A percentile compares a stretch with the other conserved stretches of the same genome.
Conservation (phyloP, 345 rosid species). For the Salix suchowensis region DNA sequence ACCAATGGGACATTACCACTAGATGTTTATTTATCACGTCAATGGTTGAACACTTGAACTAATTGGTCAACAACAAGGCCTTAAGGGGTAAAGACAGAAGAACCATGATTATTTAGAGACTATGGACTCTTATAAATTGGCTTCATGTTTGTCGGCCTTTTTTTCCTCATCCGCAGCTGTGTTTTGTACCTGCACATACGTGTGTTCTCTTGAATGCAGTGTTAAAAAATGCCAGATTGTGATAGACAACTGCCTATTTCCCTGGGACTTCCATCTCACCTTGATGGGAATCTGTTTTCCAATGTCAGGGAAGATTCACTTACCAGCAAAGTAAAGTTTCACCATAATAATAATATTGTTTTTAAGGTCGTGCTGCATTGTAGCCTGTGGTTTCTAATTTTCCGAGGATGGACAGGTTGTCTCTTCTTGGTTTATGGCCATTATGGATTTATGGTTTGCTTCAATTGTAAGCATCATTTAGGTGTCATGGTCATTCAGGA, state of each 20-base stretch:
- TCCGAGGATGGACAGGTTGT: background rate
- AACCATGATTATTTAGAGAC: too few species aligned
- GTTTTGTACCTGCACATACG: too few species aligned
- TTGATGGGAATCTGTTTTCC: background rate
- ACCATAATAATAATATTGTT: background rate
- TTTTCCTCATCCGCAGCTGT: too few species aligned
- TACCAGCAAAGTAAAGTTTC: background rate
- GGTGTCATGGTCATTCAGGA: background rate
- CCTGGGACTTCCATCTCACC: background rate
- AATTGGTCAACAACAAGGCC: background rate
- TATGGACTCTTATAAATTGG: too few species aligned
- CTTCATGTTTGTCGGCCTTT: too few species aligned
- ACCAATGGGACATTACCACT: background rate
- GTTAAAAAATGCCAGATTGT: too few species aligned
- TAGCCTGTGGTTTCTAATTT: background rate
- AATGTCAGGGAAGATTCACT: background rate
- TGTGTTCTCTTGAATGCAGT: too few species aligned
- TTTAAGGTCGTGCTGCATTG: background rate
- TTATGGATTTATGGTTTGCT: background rate
- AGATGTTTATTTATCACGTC: background rate
- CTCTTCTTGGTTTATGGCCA: background rate
- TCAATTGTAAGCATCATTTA: background rate
- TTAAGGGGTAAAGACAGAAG: too few species aligned
- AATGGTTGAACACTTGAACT: background rate
- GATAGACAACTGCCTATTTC: too few species aligned